Base-by-base conservation (phyloP, 305 asterid species). In the Andrographis paniculata region DNA sequence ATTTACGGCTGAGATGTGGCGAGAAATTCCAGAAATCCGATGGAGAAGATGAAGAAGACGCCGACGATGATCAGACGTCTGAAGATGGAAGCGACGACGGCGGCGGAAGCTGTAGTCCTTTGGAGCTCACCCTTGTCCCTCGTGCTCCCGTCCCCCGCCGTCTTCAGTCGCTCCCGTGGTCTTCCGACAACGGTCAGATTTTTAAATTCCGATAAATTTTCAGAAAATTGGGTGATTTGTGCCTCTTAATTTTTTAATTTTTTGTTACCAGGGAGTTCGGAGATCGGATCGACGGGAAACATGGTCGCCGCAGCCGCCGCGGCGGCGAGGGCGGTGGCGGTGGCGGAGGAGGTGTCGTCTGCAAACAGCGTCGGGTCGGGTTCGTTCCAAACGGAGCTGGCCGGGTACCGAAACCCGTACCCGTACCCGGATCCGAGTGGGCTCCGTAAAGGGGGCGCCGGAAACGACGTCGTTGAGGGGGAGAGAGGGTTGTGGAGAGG, bases 201-300 rank as follows among this genome's bases (percentile, higher is more conserved):
- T 16, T 27, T n/a, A n/a, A n/a, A n/a, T n/a, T 24, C 30, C 4
- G 8, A 4, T 24, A 24, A 4, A 3, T 24, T 24, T 24, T 24
- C 4, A 24, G 8, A 24, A n/a, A 9, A 13, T 37, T 5, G 16
- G 3, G 10, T 52, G n/a, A 23, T 19, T 14, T 20, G 16, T 1
- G 22, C 0, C 15, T 13, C 14, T 20, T 16, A 2, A 1, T n/a
- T 5, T 1, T 13, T 37, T 9, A 0, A 3, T 14, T 14, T 13
- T 3, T 1, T 37, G 1, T 37, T 1, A 14, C 0, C 42, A 84
- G 95, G 89, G 60, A 81, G 95, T 58, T 78, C 93, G 36, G 94
- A 82, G 23, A 76, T 76, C 33, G 87, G 78, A 17, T 78, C 93
- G 1, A 78, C 87, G 71, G n/a, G n/a, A n/a, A n/a, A n/a, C n/a